These are phyloP conservation scores for Tagetes patula DNA, from an alignment of 129 eudicot genomes.

Conservation along the genomic window DNA sequence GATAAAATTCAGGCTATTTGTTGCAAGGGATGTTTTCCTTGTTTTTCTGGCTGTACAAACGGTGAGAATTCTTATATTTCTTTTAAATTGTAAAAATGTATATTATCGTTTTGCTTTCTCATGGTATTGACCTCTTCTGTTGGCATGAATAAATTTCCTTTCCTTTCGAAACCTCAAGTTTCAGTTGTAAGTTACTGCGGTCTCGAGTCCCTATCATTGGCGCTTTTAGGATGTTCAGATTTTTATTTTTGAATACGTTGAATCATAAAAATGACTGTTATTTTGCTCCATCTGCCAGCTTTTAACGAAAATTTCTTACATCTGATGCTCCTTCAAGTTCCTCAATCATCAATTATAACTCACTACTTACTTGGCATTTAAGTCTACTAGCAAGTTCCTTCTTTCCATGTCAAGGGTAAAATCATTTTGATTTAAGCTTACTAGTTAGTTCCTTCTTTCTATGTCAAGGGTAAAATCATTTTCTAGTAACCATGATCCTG, in stretches of 20 bases:
- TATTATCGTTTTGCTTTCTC: not conserved
- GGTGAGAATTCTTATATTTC: slow-evolving; percentile 38
- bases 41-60: slow-evolving; percentile 80
- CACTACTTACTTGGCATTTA: not conserved
- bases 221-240: slow-evolving; percentile 1
- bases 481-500: slow-evolving; percentile 1
- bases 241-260: not conserved
- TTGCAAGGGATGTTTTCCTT: slow-evolving; percentile 82
- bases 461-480: not conserved
- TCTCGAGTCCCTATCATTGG: not conserved
- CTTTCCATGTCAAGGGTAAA: not conserved
- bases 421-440: not conserved
- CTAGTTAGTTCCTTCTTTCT: no score
- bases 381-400: not conserved
- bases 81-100: not conserved
- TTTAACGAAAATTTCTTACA: not conserved
- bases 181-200: slow-evolving; percentile 5
- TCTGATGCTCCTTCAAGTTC: not conserved
- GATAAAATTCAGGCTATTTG: slow-evolving; percentile 80
- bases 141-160: slow-evolving; percentile 13
- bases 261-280: not conserved
- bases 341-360: not conserved
- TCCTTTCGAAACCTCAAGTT: slow-evolving; percentile 2
- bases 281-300: slow-evolving; percentile 13
- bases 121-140: slow-evolving; percentile 5